Conservation (phyloP, 805 yeast species). For the Novakomyces olei region DNA sequence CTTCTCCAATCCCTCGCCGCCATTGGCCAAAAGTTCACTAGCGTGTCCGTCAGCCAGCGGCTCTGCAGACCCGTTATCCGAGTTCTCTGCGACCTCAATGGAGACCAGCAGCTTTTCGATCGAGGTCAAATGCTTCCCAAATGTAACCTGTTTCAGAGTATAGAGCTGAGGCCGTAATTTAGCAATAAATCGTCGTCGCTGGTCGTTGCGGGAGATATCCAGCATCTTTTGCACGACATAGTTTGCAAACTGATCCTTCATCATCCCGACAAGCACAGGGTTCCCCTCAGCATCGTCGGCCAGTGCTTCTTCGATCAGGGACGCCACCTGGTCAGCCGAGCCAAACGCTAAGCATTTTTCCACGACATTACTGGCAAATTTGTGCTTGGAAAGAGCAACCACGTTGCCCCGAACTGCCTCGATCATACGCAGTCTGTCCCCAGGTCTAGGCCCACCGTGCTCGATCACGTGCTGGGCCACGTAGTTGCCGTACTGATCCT, state of each 20-base stretch:
- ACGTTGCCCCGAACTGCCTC: slow-evolving; percentile 47
- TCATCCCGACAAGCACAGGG: slow-evolving; percentile 49
- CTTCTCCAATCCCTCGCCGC: neutral
- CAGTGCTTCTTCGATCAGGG: slow-evolving; percentile 40
- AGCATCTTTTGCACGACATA: slow-evolving; percentile 90
- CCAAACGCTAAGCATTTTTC: slow-evolving; percentile 78
- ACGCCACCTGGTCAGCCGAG: slow-evolving; percentile 33
- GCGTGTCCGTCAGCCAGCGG: neutral
- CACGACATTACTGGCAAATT: slow-evolving; percentile 92
- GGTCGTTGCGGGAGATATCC: slow-evolving; percentile 50
- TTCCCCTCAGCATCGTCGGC: slow-evolving; percentile 17
- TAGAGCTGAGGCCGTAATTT: slow-evolving; percentile 64
- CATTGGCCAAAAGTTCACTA: neutral
- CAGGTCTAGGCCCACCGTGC: slow-evolving; percentile 35
- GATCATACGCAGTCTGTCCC: slow-evolving; percentile 40
- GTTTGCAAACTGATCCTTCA: slow-evolving; percentile 95
- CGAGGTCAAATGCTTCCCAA: slow-evolving; percentile 41
- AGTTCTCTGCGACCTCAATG: slow-evolving; percentile 4
- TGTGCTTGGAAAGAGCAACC: slow-evolving; percentile 76
- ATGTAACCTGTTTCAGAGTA: slow-evolving; percentile 41
- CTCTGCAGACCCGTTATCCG: neutral
- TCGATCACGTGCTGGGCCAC: slow-evolving; percentile 91
- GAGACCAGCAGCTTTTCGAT: slow-evolving; percentile 9
- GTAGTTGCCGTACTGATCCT: slow-evolving; percentile 94
- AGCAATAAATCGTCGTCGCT: slow-evolving; percentile 44